phyloP scores from a whole-genome alignment of 345 rosid species.

The Linum tenue region DNA sequence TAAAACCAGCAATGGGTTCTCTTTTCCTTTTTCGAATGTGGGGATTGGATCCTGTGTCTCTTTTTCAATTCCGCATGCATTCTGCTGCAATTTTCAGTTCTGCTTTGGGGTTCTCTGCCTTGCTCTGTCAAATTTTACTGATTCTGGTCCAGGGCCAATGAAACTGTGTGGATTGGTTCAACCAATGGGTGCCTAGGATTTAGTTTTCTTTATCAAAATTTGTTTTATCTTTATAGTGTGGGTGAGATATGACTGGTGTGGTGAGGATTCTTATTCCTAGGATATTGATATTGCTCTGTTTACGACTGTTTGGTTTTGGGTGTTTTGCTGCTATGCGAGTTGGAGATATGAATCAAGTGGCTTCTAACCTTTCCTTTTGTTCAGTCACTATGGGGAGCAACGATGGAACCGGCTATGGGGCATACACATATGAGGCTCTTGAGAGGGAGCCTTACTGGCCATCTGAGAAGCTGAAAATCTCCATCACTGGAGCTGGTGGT shows the following conservation, averaged over 20 bases:
- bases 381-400: constrained; percentile 58
- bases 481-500: constrained; percentile 92
- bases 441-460: constrained; percentile 96
- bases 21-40: not conserved
- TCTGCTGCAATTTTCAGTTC: not conserved
- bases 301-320: not conserved
- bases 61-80: not conserved
- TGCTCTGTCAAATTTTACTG: not conserved
- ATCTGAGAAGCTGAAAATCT: constrained; percentile 65
- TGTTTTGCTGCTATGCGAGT: too few relatives aligned
- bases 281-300: not conserved
- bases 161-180: not conserved
- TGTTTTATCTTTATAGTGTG: not conserved
- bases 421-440: constrained; percentile 69
- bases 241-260: too few relatives aligned
- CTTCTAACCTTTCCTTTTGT: not conserved
- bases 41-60: not conserved
- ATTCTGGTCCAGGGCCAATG: not conserved
- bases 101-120: not conserved
- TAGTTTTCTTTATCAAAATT: too few relatives aligned
- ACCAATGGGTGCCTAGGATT: not conserved
- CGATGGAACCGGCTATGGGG: constrained; percentile 55
- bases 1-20: not conserved
- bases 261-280: not conserved
- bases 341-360: too few relatives aligned